phyloP scores from a whole-genome alignment of 768 basidiomycete genomes.

The Mrakia gelida region DNA sequence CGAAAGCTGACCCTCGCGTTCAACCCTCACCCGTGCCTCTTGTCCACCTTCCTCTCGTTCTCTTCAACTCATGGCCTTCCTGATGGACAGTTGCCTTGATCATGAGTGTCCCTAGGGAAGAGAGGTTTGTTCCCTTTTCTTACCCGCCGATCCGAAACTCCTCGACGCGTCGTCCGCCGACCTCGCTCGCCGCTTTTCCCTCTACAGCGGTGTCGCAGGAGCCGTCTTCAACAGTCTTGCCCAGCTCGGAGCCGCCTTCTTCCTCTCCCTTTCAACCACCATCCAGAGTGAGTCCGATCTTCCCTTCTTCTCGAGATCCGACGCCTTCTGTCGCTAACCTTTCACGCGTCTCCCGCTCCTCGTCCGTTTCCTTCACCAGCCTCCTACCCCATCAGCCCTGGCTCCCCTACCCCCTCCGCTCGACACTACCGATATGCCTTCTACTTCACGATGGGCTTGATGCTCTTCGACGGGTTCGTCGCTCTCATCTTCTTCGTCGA shows the following conservation, averaged over 20 bases:
- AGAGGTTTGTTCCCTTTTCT: background rate
- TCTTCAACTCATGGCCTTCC: no score
- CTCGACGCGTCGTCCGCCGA: background rate
- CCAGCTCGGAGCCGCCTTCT: background rate
- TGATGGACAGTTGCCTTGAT: background rate
- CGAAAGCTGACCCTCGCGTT: no score
- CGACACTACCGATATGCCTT: background rate
- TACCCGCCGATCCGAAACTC: background rate
- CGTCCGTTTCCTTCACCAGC: background rate
- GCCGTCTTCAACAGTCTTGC: background rate
- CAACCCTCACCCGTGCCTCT: no score
- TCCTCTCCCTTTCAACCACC: background rate
- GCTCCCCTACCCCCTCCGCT: background rate
- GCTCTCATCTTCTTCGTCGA: slow-evolving; percentile 5
- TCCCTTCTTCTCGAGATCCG: background rate
- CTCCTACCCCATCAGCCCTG: background rate
- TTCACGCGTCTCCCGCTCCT: no score
- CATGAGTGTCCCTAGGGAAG: background rate
- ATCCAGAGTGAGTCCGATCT: background rate
- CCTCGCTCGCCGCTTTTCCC: background rate
- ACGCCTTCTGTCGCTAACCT: no score
- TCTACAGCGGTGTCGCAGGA: background rate
- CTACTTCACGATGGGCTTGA: slow-evolving; percentile 1
- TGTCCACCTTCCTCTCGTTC: no score
- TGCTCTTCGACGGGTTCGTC: background rate